Evolutionary conservation across 2,329 filamentous ascomycete species (phyloP).

Genomic region (Colletotrichum gloeosporioides): DNA sequence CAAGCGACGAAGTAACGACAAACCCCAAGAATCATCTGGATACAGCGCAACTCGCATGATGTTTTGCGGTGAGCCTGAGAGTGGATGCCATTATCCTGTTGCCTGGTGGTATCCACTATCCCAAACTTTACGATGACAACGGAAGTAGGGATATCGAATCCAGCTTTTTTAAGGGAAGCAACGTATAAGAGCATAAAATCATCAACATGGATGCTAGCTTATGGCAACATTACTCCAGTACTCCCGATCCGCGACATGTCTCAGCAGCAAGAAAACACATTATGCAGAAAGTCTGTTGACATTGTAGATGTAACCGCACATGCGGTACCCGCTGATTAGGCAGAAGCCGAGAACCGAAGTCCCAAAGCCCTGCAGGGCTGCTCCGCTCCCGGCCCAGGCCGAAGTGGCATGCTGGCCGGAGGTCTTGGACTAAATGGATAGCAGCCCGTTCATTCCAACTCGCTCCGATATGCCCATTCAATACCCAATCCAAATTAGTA

Average conservation of each 20-base stretch:
- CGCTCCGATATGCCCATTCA: neutral
- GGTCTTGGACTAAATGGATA: neutral
- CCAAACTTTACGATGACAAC: neutral
- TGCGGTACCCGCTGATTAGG: neutral
- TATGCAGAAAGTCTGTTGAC: neutral
- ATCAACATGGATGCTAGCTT: neutral
- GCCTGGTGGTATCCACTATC: neutral
- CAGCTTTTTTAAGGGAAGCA: neutral
- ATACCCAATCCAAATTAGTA: accelerated
- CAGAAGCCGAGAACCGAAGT: neutral
- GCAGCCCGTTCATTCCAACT: neutral
- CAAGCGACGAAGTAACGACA: neutral
- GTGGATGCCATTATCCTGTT: neutral
- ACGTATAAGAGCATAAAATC: neutral
- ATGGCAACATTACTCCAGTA: neutral
- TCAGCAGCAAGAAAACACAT: accelerated
- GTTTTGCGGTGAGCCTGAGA: neutral
- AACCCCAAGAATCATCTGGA: neutral
- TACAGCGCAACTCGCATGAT: neutral
- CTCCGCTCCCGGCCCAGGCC: neutral
- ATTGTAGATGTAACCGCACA: neutral
- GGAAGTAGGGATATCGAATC: accelerated
- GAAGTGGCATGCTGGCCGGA: neutral
- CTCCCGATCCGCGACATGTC: accelerated
- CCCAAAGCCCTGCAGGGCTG: neutral